A percentile compares a stretch with the other conserved stretches of the same genome.
These are phyloP conservation scores for Hypoxylon sp. DNA, from an alignment of 2,329 filamentous ascomycete genomes.

Conservation along the genomic window DNA sequence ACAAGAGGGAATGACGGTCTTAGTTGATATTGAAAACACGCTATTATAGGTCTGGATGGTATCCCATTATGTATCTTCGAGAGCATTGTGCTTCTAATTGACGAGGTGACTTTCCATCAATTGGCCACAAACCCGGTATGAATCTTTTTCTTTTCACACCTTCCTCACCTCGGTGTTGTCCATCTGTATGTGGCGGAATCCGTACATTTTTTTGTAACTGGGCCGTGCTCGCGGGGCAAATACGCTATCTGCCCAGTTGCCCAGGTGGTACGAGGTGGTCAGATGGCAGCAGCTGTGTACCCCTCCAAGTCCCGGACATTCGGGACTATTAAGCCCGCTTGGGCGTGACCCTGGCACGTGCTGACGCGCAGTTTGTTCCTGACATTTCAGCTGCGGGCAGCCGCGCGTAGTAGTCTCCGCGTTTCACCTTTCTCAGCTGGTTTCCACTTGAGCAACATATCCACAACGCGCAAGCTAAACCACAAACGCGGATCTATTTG, in stretches of 20 bases:
- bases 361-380: slow-evolving; percentile 16
- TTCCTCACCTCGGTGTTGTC: slow-evolving; percentile 9
- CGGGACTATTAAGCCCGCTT: slow-evolving; percentile 14
- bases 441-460: neutral
- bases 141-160: slow-evolving; percentile 31
- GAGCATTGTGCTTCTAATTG: slow-evolving; percentile 49
- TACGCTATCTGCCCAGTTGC: too few relatives aligned
- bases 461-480: neutral
- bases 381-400: slow-evolving; percentile 15
- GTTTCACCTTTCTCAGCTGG: slow-evolving; percentile 12
- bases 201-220: slow-evolving; percentile 32
- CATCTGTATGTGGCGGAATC: slow-evolving; percentile 5
- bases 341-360: slow-evolving; percentile 21
- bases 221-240: slow-evolving; percentile 21
- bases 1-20: slow-evolving; percentile 27
- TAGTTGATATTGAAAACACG: slow-evolving; percentile 40
- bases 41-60: slow-evolving; percentile 45
- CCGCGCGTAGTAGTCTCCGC: slow-evolving; percentile 10
- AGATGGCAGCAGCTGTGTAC: slow-evolving; percentile 31
- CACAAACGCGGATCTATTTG: neutral
- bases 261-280: neutral
- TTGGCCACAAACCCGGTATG: slow-evolving; percentile 41
- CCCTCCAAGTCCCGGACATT: slow-evolving; percentile 4
- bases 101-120: slow-evolving; percentile 39
- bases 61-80: slow-evolving; percentile 46